Evolutionary conservation across 164 flowering plant genomes (phyloP).

Genomic region (Kalanchoe fedtschenkoi): DNA sequence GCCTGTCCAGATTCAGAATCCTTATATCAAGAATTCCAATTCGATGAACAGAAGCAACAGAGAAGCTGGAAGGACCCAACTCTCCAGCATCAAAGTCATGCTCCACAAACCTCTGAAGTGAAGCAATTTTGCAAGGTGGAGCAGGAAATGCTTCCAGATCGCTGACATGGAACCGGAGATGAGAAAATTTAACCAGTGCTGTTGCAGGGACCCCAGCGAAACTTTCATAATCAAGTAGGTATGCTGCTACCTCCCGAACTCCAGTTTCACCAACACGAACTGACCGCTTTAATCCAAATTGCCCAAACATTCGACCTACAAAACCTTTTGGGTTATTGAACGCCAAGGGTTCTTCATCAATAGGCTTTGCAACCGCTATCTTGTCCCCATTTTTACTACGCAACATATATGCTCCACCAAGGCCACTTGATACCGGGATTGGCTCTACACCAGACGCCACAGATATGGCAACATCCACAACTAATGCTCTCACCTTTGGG

Average conservation of each 20-base stretch:
- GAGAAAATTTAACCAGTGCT: conserved; percentile 49
- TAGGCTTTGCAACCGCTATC: conserved; percentile 73
- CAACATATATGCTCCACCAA: conserved; percentile 71
- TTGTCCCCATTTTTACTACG: conserved; percentile 25
- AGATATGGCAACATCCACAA: conserved; percentile 62
- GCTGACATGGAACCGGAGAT: conserved; percentile 29
- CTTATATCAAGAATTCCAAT: conserved; percentile 76
- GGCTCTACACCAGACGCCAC: conserved; percentile 50
- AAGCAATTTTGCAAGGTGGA: conserved; percentile 43
- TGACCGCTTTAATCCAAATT: conserved; percentile 52
- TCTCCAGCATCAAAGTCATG: conserved; percentile 84
- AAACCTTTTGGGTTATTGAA: conserved; percentile 58
- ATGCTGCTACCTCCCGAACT: conserved; percentile 74
- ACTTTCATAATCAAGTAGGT: conserved; percentile 64
- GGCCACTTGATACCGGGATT: conserved; percentile 37
- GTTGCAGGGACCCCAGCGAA: conserved; percentile 82
- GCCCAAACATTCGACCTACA: conserved; percentile 44
- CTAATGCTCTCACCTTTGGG: conserved; percentile 39
- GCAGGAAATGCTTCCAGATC: conserved; percentile 8
- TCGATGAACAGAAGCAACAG: conserved; percentile 58
- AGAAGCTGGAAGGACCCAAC: conserved; percentile 61
- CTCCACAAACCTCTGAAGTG: conserved; percentile 58
- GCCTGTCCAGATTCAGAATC: conserved; percentile 72
- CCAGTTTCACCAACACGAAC: conserved; percentile 68
- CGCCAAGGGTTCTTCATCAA: conserved; percentile 68